Evolutionary conservation across 2,329 filamentous ascomycete genomes (phyloP), one percentile per base, ranked within the genome.

Genomic region (Trichoderma sp.): DNA sequence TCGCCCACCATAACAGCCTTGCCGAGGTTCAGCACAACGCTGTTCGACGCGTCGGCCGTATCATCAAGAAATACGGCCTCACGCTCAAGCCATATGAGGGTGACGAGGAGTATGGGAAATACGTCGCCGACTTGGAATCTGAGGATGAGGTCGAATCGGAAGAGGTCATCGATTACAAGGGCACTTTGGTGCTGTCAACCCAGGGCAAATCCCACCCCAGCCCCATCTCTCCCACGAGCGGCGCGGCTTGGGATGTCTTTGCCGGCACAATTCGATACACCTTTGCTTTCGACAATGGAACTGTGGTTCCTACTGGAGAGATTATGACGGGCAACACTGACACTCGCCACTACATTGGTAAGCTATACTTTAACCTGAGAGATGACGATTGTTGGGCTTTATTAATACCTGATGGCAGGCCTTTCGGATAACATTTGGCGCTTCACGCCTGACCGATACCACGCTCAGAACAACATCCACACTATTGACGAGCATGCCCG

Each of bases 61-160:
- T 90, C 17, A 84, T 87, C 0, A 69, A 81, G 10, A 88, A 87
- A 71, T 83, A 89, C 75, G 83, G 84, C 65, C 80, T 90, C 5
- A 82, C 82, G 0, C 78, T 90, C 0, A 78, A 84, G 67, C 85
- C 86, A 0, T 88, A 87, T 56, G 80, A 78, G 9, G 82, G 78
- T 3, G 80, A 85, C 9, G 76, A 78, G 10, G 76, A 76, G 0
- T 77, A 76, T 27, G 69, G 70, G 42, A 54, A 63, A 0, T 73
- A 72, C 25, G 65, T 69, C 6, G 69, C 72, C 8, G 42, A 17
- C 25, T 25, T 67, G 6, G 22, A 12, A 15, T 17, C 50, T 10
- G 54, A 37, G 17, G 29, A 25, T 15, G 22, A 72, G 61, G 29
- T 35, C 42, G 4, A 48, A 19, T 3, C 37, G 3, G 39, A 58